Conservation (phyloP, 2,329 filamentous ascomycete genomes). For the Cladosporium sp. region DNA sequence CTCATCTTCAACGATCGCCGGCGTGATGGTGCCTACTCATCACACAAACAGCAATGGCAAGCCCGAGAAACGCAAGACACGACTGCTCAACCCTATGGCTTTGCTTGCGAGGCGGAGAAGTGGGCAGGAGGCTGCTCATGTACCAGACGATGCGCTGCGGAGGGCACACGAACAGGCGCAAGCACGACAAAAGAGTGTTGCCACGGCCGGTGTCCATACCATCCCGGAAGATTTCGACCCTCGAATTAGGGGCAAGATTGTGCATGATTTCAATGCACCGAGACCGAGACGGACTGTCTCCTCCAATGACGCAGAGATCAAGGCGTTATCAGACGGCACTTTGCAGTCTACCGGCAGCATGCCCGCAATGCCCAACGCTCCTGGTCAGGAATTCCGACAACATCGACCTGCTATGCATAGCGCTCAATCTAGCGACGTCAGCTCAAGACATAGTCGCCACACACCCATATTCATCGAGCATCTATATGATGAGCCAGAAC, state of each 20-base stretch:
- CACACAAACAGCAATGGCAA: constrained; percentile 21
- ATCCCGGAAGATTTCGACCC: constrained; percentile 58
- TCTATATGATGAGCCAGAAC: constrained; percentile 50
- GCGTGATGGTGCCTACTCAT: constrained; percentile 32
- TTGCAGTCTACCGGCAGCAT: constrained; percentile 61
- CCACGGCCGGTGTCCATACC: constrained; percentile 45
- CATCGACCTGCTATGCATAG: constrained; percentile 2
- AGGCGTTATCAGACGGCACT: constrained; percentile 86
- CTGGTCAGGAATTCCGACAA: constrained; percentile 2
- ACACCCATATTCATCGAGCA: constrained; percentile 59
- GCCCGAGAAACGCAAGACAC: constrained; percentile 38
- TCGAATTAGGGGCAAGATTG: constrained; percentile 56
- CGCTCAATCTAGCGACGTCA: constrained; percentile 4
- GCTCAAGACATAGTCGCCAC: constrained; percentile 36
- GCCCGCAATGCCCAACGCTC: constrained; percentile 2
- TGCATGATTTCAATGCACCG: constrained; percentile 62
- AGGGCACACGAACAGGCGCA: constrained; percentile 38
- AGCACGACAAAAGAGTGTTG: constrained; percentile 46
- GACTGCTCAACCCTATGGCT: constrained; percentile 56
- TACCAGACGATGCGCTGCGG: constrained; percentile 18
- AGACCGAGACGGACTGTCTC: constrained; percentile 40
- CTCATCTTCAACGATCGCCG: constrained; percentile 28
- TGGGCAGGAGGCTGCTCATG: constrained; percentile 28
- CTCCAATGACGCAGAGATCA: constrained; percentile 33
- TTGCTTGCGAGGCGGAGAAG: constrained; percentile 54